Evolutionary conservation across 257 asterid species (phyloP), one percentile per base, ranked within the genome.

Genomic region (Solanum lycopersicoides): DNA sequence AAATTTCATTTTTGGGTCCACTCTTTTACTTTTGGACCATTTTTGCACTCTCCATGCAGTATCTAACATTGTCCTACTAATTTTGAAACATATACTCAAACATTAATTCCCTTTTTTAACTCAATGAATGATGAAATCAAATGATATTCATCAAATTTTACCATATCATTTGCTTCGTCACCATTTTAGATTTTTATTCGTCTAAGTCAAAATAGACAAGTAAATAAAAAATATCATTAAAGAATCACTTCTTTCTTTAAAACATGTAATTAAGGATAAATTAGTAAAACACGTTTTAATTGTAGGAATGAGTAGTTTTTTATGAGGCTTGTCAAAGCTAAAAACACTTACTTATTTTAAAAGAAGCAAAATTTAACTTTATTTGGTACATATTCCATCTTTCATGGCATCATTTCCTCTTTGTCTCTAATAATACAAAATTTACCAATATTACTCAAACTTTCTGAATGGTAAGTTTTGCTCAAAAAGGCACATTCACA

Each of bases 351-450:
- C 71, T 11, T 65, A 13, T 65, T 65, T 69, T 3, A 44, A 4
- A 18, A 82, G 16, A 45, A 87, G 28, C 13, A 45, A 80, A 42
- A 34, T 15, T 42, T 47, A 66, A 59, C 88, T 47, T 87, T 89
- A 85, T 83, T 88, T 74, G 90, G 73, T 82, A 87, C 88, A 83
- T 56, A 87, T 13, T 88, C 92, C 92, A 84, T 83, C 87, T 84
- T 90, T 73, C 56, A 88, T 82, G 92, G 89, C 91, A 86, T 88
- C 75, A 86, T 86, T 86, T 86, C 86, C 90, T 90, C 92, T 34
- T 68, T 90, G 89, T 86, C 89, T 1, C 89, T 87, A 82, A 90
- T 87, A 86, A 85, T 90, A 71, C 86, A 76, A 34, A 32, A 30
- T 59, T 75, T 72, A 66, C 80, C 6, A 56, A 56, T 56, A 82